Percentiles rank a stretch among this genome's conserved stretches.
These are phyloP conservation scores for Diaporthe caulivora DNA, from an alignment of 2,329 filamentous ascomycete genomes.

Conservation along the genomic window DNA sequence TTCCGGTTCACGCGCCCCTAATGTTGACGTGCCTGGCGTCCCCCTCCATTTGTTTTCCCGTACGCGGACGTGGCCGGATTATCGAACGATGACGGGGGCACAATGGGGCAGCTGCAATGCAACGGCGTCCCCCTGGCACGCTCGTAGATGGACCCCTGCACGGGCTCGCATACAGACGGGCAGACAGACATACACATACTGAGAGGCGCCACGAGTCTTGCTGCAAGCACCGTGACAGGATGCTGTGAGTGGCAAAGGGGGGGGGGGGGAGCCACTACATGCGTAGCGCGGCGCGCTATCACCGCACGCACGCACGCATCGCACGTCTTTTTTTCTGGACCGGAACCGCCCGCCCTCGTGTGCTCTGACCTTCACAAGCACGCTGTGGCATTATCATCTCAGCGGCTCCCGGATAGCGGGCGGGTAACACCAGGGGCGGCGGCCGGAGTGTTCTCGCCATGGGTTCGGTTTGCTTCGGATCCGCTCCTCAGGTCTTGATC, in stretches of 20 bases:
- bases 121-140: constrained; percentile 20
- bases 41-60: not conserved
- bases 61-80: constrained; percentile 18
- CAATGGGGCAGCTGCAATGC: constrained; percentile 1
- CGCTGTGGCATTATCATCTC: not conserved
- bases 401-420: not conserved
- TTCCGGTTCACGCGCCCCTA: not conserved
- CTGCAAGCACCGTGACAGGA: constrained; percentile 4
- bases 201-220: not conserved
- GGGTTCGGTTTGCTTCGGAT: constrained; percentile 6
- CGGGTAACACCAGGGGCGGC: not conserved
- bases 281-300: constrained; percentile 19
- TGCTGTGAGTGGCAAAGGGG: not conserved
- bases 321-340: constrained; percentile 17
- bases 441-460: not conserved
- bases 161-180: not conserved
- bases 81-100: constrained; percentile 22
- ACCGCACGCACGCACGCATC: not conserved
- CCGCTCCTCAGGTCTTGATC: constrained; percentile 62
- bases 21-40: constrained; percentile 20
- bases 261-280: not conserved
- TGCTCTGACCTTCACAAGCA: not conserved
- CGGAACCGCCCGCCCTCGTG: constrained; percentile 19
- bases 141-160: not conserved
- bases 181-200: not conserved